Conservation (phyloP, 2,329 filamentous ascomycete species). For the Alternaria atra region DNA sequence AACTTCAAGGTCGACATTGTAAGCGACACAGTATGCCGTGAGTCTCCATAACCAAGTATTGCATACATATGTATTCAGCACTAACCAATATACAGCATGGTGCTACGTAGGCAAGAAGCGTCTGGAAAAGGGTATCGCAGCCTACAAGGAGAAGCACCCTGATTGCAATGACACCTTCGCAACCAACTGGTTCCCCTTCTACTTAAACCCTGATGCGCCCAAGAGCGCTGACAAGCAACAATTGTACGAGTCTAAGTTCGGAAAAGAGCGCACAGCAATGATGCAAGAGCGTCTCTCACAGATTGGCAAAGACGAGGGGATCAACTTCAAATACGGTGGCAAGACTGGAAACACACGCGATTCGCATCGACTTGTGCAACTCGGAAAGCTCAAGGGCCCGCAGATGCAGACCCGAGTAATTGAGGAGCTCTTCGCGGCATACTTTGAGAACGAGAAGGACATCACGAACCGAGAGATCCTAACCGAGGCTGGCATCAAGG, state of each 20-base stretch:
- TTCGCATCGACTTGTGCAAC: slow-evolving; percentile 75
- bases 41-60: slow-evolving; percentile 25
- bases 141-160: slow-evolving; percentile 71
- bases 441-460: slow-evolving; percentile 60
- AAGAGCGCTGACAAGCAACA: slow-evolving; percentile 63
- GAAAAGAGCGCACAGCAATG: slow-evolving; percentile 65
- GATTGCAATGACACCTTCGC: slow-evolving; percentile 72
- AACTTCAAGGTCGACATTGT: slow-evolving; percentile 77
- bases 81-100: slow-evolving; percentile 40
- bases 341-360: slow-evolving; percentile 80
- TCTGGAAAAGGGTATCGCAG: slow-evolving; percentile 74
- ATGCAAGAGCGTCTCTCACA: slow-evolving; percentile 66
- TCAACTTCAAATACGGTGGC: slow-evolving; percentile 76
- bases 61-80: not conserved
- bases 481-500: slow-evolving; percentile 53
- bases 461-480: slow-evolving; percentile 55
- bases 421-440: slow-evolving; percentile 52
- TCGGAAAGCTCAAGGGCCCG: slow-evolving; percentile 65
- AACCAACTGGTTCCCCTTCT: slow-evolving; percentile 80
- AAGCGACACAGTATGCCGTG: slow-evolving; percentile 83
- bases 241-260: slow-evolving; percentile 71
- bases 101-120: slow-evolving; percentile 82
- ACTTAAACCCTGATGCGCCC: slow-evolving; percentile 74
- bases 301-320: slow-evolving; percentile 71
- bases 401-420: slow-evolving; percentile 58